A percentile compares a stretch with the other conserved stretches of the same genome.
These are phyloP conservation scores for Penicillium sp. DNA, from an alignment of 2,329 filamentous ascomycete species.

Conservation along the genomic window DNA sequence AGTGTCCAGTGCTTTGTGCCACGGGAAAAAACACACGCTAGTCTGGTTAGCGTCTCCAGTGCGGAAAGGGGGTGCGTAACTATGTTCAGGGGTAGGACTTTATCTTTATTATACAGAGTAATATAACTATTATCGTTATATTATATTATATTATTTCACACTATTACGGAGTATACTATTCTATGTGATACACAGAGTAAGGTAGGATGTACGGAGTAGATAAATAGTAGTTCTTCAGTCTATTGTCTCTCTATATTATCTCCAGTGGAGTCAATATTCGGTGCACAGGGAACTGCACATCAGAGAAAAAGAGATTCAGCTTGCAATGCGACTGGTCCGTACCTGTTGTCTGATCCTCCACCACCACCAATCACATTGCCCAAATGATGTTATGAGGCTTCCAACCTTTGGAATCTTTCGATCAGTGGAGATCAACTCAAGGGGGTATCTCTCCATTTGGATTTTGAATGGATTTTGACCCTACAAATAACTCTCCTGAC, in stretches of 20 bases:
- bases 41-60: slow-evolving; percentile 22
- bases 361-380: slow-evolving; percentile 5
- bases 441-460: not conserved
- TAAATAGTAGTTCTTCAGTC: too few species aligned
- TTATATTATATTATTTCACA: too few species aligned
- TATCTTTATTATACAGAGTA: too few species aligned
- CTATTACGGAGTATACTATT: too few species aligned
- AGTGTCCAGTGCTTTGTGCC: not conserved
- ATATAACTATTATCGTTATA: too few species aligned
- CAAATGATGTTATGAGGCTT: not conserved
- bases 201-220: too few species aligned
- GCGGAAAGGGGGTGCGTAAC: slow-evolving; percentile 23
- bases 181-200: not conserved
- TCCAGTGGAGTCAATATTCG: not conserved
- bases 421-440: slow-evolving; percentile 2
- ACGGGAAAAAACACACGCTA: slow-evolving; percentile 14
- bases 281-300: slow-evolving; percentile 4
- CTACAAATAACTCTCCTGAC: not conserved
- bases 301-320: not conserved
- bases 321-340: slow-evolving; percentile 12
- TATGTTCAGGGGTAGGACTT: slow-evolving; percentile 9
- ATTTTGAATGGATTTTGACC: not conserved
- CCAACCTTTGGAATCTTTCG: not conserved
- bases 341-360: not conserved
- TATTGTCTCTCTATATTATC: too few species aligned